Evolutionary conservation across 371 early-diverging fungal genomes (phyloP).

Genomic region (Mortierella sp.): DNA sequence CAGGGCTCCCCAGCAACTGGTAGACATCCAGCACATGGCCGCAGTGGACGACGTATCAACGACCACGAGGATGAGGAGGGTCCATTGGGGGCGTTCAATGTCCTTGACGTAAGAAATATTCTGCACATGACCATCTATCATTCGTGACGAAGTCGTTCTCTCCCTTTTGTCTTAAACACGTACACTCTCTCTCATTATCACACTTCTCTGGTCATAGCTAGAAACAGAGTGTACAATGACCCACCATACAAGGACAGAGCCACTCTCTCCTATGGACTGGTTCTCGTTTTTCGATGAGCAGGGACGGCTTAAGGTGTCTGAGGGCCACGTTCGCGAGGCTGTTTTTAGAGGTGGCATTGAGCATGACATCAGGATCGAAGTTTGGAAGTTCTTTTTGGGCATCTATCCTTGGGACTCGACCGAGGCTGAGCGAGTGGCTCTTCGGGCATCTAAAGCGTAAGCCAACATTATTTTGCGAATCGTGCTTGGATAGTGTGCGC

Average conservation of each 20-base stretch:
- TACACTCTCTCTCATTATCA: neutral
- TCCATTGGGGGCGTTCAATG: slow-evolving; percentile 75
- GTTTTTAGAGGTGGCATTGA: slow-evolving; percentile 89
- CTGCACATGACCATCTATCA: neutral
- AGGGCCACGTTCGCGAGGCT: slow-evolving; percentile 67
- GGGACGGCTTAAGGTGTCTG: slow-evolving; percentile 68
- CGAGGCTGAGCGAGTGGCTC: slow-evolving; percentile 77
- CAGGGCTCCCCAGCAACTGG: slow-evolving; percentile 25
- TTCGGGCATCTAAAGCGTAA: slow-evolving; percentile 70
- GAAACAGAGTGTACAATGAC: slow-evolving; percentile 40
- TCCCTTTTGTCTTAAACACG: slow-evolving; percentile 18
- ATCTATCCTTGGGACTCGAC: slow-evolving; percentile 91
- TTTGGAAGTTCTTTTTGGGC: slow-evolving; percentile 91
- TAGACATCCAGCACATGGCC: slow-evolving; percentile 39
- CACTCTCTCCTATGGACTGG: slow-evolving; percentile 86
- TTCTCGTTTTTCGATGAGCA: slow-evolving; percentile 75
- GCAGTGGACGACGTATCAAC: slow-evolving; percentile 34
- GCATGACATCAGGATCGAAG: slow-evolving; percentile 85
- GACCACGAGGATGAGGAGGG: slow-evolving; percentile 64
- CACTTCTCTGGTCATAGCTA: slow-evolving; percentile 19
- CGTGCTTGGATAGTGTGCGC: neutral
- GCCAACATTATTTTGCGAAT: slow-evolving; percentile 4
- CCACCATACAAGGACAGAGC: slow-evolving; percentile 63
- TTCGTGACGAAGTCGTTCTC: slow-evolving; percentile 7
- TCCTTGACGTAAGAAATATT: slow-evolving; percentile 62